phyloP scores from a whole-genome alignment of 495 filamentous ascomycete genomes.

The Trichoderma asperelloides region DNA sequence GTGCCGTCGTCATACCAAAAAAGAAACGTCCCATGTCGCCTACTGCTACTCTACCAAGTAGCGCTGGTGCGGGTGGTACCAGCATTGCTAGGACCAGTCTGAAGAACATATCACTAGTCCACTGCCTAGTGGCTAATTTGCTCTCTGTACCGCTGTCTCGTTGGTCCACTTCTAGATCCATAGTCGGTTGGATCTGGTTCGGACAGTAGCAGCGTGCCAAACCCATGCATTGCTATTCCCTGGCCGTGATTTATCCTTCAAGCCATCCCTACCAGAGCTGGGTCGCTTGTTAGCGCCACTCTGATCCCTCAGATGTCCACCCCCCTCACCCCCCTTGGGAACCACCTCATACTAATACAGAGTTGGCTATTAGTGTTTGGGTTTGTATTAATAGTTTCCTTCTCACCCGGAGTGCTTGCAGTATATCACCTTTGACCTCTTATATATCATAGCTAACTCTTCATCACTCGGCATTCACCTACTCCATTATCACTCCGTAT shows the following conservation, averaged over 20 bases:
- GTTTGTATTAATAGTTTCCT: slow-evolving; percentile 6
- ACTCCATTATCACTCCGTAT: no score
- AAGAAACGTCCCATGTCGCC: slow-evolving; percentile 1
- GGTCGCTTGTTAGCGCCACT: not conserved
- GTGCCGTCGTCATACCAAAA: slow-evolving; percentile 5
- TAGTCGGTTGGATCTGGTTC: slow-evolving; percentile 7
- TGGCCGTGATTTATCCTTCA: slow-evolving; percentile 2
- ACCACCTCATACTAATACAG: not conserved
- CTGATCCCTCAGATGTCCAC: not conserved
- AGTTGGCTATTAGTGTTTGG: not conserved
- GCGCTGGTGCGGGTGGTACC: not conserved
- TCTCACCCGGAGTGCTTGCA: not conserved
- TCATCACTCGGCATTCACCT: slow-evolving; percentile 5
- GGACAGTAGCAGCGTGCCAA: not conserved
- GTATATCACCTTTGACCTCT: not conserved
- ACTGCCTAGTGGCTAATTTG: no score
- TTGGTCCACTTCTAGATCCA: slow-evolving; percentile 4
- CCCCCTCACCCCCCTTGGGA: not conserved
- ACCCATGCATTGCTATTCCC: not conserved
- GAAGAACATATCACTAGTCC: no score
- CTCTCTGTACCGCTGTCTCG: not conserved
- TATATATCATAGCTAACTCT: not conserved
- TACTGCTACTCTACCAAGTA: not conserved
- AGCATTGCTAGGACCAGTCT: not conserved
- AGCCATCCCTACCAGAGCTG: not conserved